phyloP scores from a whole-genome alignment of 2,329 filamentous ascomycete species.

The Epichloe typhina region DNA sequence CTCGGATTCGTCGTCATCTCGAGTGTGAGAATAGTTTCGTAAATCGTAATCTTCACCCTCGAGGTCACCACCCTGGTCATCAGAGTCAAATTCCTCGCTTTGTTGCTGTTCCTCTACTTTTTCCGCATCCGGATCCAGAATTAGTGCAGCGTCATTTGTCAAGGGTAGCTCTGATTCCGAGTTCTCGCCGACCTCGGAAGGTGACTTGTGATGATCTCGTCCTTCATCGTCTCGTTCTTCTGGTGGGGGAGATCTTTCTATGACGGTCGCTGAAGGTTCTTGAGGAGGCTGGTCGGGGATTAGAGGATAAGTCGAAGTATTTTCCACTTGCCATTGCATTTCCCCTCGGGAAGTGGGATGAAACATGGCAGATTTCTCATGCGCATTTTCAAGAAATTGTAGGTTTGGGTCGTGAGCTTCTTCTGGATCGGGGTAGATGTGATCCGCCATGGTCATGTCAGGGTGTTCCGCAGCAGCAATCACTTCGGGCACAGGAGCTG shows the following conservation, averaged over 20 bases:
- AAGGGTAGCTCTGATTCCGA: neutral
- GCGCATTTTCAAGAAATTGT: constrained; percentile 3
- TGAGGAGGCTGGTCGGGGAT: neutral
- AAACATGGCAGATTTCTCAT: neutral
- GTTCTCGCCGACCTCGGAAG: neutral
- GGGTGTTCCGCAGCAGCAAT: neutral
- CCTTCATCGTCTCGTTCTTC: neutral
- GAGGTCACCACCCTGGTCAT: constrained; percentile 15
- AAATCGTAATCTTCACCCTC: constrained; percentile 22
- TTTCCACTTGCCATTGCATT: neutral
- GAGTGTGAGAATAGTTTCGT: constrained; percentile 19
- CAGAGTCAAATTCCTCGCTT: constrained; percentile 7
- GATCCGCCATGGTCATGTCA: neutral
- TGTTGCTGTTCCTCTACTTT: neutral
- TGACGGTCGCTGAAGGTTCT: neutral
- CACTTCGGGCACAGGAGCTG: neutral
- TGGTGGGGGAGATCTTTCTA: constrained; percentile 1
- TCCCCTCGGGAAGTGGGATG: neutral
- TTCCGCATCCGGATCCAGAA: neutral
- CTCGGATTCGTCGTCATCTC: constrained; percentile 16
- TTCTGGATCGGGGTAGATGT: neutral
- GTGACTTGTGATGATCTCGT: neutral
- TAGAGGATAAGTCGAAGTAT: neutral
- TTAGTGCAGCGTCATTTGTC: neutral
- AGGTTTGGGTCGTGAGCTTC: constrained; percentile 9